Percentiles rank a stretch among this genome's conserved stretches.
Conservation (phyloP, 148 eudicot genomes). For the Rhododendron griersonianum region DNA sequence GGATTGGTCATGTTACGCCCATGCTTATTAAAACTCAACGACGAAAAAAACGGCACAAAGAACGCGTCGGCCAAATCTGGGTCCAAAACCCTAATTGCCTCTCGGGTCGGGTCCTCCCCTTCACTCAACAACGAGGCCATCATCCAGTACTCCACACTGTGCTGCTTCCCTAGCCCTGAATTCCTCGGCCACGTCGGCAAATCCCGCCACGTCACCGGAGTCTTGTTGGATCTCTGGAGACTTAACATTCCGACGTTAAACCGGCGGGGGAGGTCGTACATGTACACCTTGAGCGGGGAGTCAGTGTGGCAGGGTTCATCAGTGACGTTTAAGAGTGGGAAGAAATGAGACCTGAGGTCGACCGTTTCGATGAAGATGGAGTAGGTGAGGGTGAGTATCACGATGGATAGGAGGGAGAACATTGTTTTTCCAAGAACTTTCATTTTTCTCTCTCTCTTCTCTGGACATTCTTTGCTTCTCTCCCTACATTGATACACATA, state of each 20-base stretch:
- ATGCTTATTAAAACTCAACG: constrained; percentile 72
- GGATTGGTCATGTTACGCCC: constrained; percentile 83
- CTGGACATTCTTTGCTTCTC: background rate
- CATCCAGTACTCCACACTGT: constrained; percentile 88
- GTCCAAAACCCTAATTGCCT: constrained; percentile 76
- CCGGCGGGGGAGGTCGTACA: constrained; percentile 69
- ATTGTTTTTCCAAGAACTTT: constrained; percentile 23
- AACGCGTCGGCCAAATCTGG: constrained; percentile 77
- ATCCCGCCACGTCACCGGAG: constrained; percentile 32
- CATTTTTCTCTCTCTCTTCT: constrained; percentile 11
- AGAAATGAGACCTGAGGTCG: constrained; percentile 40
- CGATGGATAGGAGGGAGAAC: constrained; percentile 18
- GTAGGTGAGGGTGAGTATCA: constrained; percentile 20
- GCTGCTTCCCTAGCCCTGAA: constrained; percentile 59
- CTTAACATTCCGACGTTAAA: constrained; percentile 63
- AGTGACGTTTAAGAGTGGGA: constrained; percentile 25
- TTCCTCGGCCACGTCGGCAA: constrained; percentile 59
- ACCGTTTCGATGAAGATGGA: constrained; percentile 25
- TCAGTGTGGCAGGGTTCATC: constrained; percentile 21
- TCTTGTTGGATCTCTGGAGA: constrained; percentile 1
- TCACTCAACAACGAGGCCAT: constrained; percentile 70
- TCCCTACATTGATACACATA: background rate
- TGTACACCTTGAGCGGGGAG: constrained; percentile 54
- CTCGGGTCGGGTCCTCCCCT: constrained; percentile 16
- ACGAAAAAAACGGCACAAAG: constrained; percentile 90